Conservation (phyloP, 2,329 filamentous ascomycete species). For the Scopulariopsis brevicaulis region DNA sequence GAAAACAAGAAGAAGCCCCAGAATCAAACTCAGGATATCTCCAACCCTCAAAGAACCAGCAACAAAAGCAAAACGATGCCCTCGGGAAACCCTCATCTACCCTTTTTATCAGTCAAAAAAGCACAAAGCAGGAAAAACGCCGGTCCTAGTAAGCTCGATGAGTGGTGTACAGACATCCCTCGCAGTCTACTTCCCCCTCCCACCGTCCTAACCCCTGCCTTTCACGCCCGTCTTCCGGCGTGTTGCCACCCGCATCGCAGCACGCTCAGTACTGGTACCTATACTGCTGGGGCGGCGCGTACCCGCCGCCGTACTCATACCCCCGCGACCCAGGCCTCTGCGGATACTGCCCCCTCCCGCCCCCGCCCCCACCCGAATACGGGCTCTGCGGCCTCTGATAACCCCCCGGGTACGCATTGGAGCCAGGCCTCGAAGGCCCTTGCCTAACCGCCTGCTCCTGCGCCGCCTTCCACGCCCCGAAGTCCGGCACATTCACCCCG, state of each 20-base stretch:
- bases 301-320: slow-evolving; percentile 16
- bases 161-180: background rate
- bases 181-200: too few species aligned
- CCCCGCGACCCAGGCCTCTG: background rate
- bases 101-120: background rate
- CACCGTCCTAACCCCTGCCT: background rate
- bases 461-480: slow-evolving; percentile 38
- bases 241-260: background rate
- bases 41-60: background rate
- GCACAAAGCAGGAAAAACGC: background rate
- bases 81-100: background rate
- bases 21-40: background rate
- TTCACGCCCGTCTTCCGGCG: background rate
- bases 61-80: too few species aligned
- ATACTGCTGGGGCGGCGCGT: slow-evolving; percentile 18
- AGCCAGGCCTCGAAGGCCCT: slow-evolving; percentile 21
- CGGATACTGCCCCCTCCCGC: background rate
- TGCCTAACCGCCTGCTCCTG: slow-evolving; percentile 14
- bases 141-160: background rate
- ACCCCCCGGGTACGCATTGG: slow-evolving; percentile 30
- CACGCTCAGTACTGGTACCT: slow-evolving; percentile 19
- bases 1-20: background rate
- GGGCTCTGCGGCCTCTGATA: slow-evolving; percentile 36
- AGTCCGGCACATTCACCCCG: slow-evolving; percentile 54
- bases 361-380: slow-evolving; percentile 14